Evolutionary conservation across 495 filamentous ascomycete species (phyloP).

Genomic region (Aspergillus cavernicola): DNA sequence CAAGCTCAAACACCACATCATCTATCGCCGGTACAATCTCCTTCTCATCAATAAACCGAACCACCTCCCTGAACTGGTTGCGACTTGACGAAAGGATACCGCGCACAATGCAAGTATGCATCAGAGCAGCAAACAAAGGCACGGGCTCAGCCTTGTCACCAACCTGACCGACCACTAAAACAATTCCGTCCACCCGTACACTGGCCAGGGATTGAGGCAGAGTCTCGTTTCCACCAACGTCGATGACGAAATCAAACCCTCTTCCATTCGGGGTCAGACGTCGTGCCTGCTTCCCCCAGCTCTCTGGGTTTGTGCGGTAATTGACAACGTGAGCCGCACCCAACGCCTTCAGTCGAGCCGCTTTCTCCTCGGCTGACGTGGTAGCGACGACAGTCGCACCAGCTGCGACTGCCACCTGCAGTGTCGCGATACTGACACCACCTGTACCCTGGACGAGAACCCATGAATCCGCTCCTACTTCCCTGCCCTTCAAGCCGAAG

Average conservation of each 20-base stretch:
- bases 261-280: slow-evolving; percentile 42
- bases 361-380: slow-evolving; percentile 61
- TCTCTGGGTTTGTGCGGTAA: slow-evolving; percentile 51
- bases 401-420: slow-evolving; percentile 69
- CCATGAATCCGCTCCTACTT: slow-evolving; percentile 53
- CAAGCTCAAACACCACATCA: slow-evolving; percentile 46
- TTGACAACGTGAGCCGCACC: slow-evolving; percentile 52
- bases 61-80: slow-evolving; percentile 54
- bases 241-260: slow-evolving; percentile 57
- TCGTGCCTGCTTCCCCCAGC: slow-evolving; percentile 60
- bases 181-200: slow-evolving; percentile 38
- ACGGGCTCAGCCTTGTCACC: slow-evolving; percentile 25
- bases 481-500: slow-evolving; percentile 50
- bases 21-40: slow-evolving; percentile 57
- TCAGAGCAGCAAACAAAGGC: slow-evolving; percentile 35
- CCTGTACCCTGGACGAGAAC: slow-evolving; percentile 70
- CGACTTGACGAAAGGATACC: slow-evolving; percentile 44
- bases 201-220: slow-evolving; percentile 32
- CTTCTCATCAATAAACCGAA: slow-evolving; percentile 48
- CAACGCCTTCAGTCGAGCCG: slow-evolving; percentile 48
- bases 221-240: slow-evolving; percentile 49
- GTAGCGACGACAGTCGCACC: slow-evolving; percentile 70
- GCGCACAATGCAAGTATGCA: slow-evolving; percentile 33
- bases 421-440: slow-evolving; percentile 65
- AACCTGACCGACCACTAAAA: slow-evolving; percentile 39